Evolutionary conservation across 2,329 filamentous ascomycete species (phyloP).

Genomic region (Hymenoscyphus scutula): DNA sequence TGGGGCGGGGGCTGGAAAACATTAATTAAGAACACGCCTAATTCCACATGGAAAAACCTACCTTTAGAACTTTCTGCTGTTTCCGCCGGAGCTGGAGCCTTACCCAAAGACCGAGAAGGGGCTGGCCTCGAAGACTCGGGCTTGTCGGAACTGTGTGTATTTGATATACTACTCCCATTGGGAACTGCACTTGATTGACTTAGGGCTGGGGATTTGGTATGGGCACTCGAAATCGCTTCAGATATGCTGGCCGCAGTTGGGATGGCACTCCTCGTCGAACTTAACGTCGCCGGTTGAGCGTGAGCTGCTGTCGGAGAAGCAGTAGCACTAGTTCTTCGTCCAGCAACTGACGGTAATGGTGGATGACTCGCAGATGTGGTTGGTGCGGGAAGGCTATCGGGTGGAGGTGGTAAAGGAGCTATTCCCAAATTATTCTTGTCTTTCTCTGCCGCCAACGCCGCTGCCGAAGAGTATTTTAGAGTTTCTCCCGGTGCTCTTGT

Average conservation of each 20-base stretch:
- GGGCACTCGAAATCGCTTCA: constrained; percentile 38
- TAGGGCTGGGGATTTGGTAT: constrained; percentile 52
- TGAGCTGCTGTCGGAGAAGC: constrained; percentile 52
- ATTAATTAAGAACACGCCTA: constrained; percentile 14
- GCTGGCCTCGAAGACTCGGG: constrained; percentile 37
- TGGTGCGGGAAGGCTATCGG: constrained; percentile 56
- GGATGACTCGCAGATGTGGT: constrained; percentile 39
- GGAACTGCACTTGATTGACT: constrained; percentile 44
- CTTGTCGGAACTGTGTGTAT: constrained; percentile 47
- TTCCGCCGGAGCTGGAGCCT: constrained; percentile 41
- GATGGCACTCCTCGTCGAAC: constrained; percentile 39
- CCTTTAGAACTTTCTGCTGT: constrained; percentile 46
- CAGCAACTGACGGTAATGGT: constrained; percentile 40
- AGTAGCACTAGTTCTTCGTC: constrained; percentile 54
- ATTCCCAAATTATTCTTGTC: constrained; percentile 91
- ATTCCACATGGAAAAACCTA: constrained; percentile 33
- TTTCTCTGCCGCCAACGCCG: constrained; percentile 87
- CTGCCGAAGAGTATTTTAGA: constrained; percentile 94
- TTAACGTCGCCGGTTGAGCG: constrained; percentile 43
- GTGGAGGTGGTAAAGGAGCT: constrained; percentile 87
- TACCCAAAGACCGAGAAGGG: constrained; percentile 28
- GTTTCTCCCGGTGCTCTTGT: constrained; percentile 83
- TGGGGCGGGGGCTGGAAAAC: constrained; percentile 27
- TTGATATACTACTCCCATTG: constrained; percentile 43
- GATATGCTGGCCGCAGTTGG: constrained; percentile 39